These are phyloP conservation scores for Crithidia brevicula DNA, from an alignment of 208 protist species.

Conservation along the genomic window DNA sequence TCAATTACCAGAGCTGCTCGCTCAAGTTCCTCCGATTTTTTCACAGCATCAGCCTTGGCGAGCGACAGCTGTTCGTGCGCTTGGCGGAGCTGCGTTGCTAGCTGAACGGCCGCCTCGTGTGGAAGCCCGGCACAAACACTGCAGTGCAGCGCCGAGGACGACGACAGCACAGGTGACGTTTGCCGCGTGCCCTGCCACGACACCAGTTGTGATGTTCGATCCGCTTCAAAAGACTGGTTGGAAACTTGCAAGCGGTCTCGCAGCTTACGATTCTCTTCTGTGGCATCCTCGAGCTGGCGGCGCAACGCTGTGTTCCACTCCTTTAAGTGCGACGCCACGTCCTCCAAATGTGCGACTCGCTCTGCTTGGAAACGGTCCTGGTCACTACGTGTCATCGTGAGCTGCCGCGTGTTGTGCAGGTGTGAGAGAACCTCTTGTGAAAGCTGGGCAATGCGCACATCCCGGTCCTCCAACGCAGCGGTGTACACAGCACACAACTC, in stretches of 20 bases:
- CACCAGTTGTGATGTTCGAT: neutral
- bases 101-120: slow-evolving; percentile 3
- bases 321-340: slow-evolving; percentile 16
- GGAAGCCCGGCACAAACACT: slow-evolving; percentile 9
- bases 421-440: slow-evolving; percentile 45
- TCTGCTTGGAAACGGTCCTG: slow-evolving; percentile 10
- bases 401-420: slow-evolving; percentile 24
- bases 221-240: neutral
- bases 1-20: slow-evolving; percentile 49
- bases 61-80: slow-evolving; percentile 12
- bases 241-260: slow-evolving; percentile 9
- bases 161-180: neutral
- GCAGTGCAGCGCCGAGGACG: neutral
- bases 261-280: slow-evolving; percentile 9
- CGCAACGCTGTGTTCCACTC: slow-evolving; percentile 27
- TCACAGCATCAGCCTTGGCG: neutral
- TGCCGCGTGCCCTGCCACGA: too few relatives aligned
- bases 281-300: slow-evolving; percentile 14
- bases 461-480: slow-evolving; percentile 49
- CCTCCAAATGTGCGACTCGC: slow-evolving; percentile 21
- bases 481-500: slow-evolving; percentile 50
- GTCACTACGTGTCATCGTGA: slow-evolving; percentile 8
- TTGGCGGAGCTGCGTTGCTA: slow-evolving; percentile 8
- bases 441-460: slow-evolving; percentile 62
- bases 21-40: slow-evolving; percentile 36